Base-by-base conservation (phyloP, 345 rosid species). In the Erucastrum elatum region DNA sequence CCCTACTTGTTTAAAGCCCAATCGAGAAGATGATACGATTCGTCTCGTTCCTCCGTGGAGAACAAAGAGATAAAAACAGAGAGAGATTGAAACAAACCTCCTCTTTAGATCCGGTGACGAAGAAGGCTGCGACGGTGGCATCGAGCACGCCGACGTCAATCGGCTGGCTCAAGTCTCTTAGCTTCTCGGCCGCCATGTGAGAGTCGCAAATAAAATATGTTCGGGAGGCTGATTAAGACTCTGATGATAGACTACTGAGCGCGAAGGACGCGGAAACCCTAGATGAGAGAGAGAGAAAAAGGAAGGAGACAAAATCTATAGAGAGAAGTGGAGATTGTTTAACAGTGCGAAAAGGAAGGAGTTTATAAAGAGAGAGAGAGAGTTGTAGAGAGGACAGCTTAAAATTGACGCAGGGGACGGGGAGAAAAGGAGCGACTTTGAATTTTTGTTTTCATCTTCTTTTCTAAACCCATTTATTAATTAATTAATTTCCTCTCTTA, bases 31-130 rank as follows among this genome's bases (percentile, higher is more conserved):
- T 35, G 13, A 6, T n/a, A 81, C 9, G 59, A 60, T 0, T 60
- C 30, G 4, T 21, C 21, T 21, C 21, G 1, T 21, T 21, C 21
- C 21, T 21, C 21, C 21, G 21, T 21, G 21, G 21, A 21, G 21
- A 21, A n/a, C n/a, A n/a, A 21, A 21, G 21, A 21, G 1, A 21
- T 21, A 21, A 21, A 21, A 21, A 21, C 21, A 21, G 21, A 4
- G 56, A 63, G 71, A 81, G 66, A 76, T 70, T 46, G 73, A 15
- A 60, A 29, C 70, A n/a, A 25, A 96, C 99, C 98, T 96, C 99
- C 46, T 93, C 96, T 66, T 96, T 96, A 85, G 99, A 96, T 96
- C 99, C 98, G 77, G 99, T 96, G 83, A 97, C 99, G n/a, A 93
- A 96, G 87, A 96, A 96, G 75, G 99, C 99, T 51, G 96, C 94